Conservation (phyloP, 1,139 yeast species). For the Candida albicans region DNA sequence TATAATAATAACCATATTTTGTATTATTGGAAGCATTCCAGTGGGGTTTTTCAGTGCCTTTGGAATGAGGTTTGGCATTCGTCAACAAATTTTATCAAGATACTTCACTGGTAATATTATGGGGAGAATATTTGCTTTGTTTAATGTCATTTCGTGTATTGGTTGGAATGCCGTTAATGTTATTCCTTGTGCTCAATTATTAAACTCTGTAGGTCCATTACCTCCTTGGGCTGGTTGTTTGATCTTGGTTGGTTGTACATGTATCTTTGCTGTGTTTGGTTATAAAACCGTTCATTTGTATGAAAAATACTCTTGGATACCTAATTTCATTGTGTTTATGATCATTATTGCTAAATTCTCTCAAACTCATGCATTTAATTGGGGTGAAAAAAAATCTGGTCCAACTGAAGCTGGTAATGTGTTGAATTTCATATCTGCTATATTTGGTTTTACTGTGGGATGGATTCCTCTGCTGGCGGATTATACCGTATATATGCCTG, state of each 20-base stretch:
- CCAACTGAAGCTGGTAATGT: conserved; percentile 37
- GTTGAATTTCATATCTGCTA: conserved; percentile 24
- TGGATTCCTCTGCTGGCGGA: conserved; percentile 35
- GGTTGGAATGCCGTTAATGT: conserved; percentile 40
- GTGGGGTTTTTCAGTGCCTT: conserved; percentile 33
- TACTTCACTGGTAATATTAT: conserved; percentile 31
- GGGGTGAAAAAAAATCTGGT: conserved; percentile 38
- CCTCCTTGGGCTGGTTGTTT: conserved; percentile 38
- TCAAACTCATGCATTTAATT: conserved; percentile 23
- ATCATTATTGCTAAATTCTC: conserved; percentile 28
- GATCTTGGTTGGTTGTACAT: conserved; percentile 28
- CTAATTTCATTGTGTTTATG: conserved; percentile 27
- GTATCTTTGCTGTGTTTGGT: conserved; percentile 29
- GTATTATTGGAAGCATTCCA: conserved; percentile 29
- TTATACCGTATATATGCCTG: conserved; percentile 31
- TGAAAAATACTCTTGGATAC: conserved; percentile 32
- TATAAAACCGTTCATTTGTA: conserved; percentile 29
- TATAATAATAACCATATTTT: conserved; percentile 26
- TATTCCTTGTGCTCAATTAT: conserved; percentile 33
- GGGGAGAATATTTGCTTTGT: conserved; percentile 32
- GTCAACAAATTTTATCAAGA: conserved; percentile 34
- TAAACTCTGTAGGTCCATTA: conserved; percentile 25
- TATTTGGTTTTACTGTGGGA: conserved; percentile 33
- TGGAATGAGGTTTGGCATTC: conserved; percentile 32
- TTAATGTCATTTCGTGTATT: conserved; percentile 32